Evolutionary conservation across 208 protist species (phyloP).

Genomic region (Trypanosoma rangeli): DNA sequence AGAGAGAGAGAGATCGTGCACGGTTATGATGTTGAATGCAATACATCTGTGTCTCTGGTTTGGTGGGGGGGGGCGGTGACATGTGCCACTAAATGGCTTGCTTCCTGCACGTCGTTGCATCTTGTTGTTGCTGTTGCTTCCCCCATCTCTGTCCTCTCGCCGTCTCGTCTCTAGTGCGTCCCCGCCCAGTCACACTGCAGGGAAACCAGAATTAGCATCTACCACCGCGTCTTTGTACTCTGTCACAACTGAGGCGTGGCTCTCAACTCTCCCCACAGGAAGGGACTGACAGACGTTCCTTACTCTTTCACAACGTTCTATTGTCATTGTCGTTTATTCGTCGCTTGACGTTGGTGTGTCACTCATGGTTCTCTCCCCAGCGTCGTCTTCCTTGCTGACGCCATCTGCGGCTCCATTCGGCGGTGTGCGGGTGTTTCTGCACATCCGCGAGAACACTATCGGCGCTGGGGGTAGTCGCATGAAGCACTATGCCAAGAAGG

Average conservation of each 20-base stretch:
- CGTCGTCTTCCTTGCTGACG: background rate
- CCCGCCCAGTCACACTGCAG: background rate
- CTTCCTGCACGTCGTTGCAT: background rate
- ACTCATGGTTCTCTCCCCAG: background rate
- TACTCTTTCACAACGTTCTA: no score
- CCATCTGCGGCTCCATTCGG: constrained; percentile 23
- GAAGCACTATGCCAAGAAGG: constrained; percentile 27
- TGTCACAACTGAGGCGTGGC: background rate
- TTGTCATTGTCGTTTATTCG: no score
- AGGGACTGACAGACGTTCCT: no score
- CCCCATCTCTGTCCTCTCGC: background rate
- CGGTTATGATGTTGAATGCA: background rate
- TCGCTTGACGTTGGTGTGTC: constrained; percentile 16
- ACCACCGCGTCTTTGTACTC: background rate
- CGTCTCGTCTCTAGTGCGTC: background rate
- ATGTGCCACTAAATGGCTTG: background rate
- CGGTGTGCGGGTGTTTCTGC: constrained; percentile 56
- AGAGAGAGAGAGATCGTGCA: no score
- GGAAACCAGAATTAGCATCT: background rate
- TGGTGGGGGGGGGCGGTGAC: background rate
- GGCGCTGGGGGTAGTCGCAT: background rate
- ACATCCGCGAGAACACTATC: constrained; percentile 33
- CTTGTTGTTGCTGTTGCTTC: no score
- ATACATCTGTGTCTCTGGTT: background rate
- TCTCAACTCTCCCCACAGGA: background rate